These are phyloP conservation scores for Crucihimalaya himalaica DNA, from an alignment of 345 rosid species.

Conservation along the genomic window DNA sequence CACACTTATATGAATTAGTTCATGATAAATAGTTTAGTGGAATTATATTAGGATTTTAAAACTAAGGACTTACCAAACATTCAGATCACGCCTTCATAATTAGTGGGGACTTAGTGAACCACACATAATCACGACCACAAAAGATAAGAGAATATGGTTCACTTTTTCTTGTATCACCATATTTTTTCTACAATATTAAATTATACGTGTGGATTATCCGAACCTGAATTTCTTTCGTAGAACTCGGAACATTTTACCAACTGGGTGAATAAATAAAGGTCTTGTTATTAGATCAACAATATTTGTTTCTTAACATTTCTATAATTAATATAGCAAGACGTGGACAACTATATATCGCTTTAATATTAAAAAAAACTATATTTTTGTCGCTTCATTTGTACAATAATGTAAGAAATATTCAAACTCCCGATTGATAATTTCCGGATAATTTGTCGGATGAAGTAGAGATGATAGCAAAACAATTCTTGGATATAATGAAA, in stretches of 20 bases:
- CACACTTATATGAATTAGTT: neutral
- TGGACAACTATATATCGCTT: neutral
- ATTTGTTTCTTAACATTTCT: no score
- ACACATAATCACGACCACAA: conserved; percentile 33
- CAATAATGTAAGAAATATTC: neutral
- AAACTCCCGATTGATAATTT: conserved; percentile 3
- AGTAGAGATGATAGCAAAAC: neutral
- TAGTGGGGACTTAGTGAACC: conserved; percentile 34
- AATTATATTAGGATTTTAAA: conserved; percentile 1
- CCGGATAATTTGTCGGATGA: conserved; percentile 14
- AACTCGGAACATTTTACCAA: neutral
- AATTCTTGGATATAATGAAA: neutral
- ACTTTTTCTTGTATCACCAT: conserved; percentile 2
- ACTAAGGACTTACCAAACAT: conserved; percentile 12
- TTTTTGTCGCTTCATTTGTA: conserved; percentile 20
- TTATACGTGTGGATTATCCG: conserved; percentile 7
- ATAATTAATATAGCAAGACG: no score
- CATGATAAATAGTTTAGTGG: conserved; percentile 22
- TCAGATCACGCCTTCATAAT: conserved; percentile 35
- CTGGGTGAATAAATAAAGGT: neutral
- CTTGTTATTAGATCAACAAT: neutral
- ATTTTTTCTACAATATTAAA: neutral
- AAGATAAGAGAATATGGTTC: conserved; percentile 1
- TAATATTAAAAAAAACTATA: no score
- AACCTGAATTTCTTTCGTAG: neutral